Evolutionary conservation across 2,329 filamentous ascomycete species (phyloP).

Genomic region (Xylaria sp.): DNA sequence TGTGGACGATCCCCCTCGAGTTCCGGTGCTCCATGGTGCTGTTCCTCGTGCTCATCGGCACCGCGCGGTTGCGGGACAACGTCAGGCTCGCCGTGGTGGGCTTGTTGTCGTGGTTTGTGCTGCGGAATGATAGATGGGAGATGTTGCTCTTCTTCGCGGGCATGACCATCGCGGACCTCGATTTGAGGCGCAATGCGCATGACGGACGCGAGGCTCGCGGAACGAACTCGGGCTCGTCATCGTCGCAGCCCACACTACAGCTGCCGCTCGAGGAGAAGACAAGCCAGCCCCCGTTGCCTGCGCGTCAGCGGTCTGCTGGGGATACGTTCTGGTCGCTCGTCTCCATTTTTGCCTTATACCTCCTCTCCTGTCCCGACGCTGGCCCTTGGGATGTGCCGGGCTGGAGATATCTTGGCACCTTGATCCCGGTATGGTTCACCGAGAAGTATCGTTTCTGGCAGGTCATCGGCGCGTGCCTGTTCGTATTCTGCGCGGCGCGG

Average conservation of each 20-base stretch:
- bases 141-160: conserved; percentile 66
- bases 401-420: conserved; percentile 60
- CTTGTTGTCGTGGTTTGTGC: conserved; percentile 57
- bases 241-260: conserved; percentile 38
- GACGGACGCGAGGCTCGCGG: conserved; percentile 30
- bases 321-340: conserved; percentile 54
- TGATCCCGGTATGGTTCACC: conserved; percentile 62
- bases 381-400: conserved; percentile 60
- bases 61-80: conserved; percentile 58
- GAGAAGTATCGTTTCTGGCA: conserved; percentile 68
- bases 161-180: conserved; percentile 65
- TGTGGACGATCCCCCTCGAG: conserved; percentile 73
- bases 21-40: conserved; percentile 68
- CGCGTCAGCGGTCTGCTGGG: conserved; percentile 25
- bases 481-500: conserved; percentile 62
- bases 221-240: not conserved
- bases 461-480: conserved; percentile 62
- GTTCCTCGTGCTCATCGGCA: conserved; percentile 64
- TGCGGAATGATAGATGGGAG: conserved; percentile 64
- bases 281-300: conserved; percentile 17
- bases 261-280: conserved; percentile 41
- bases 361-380: conserved; percentile 61
- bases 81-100: conserved; percentile 58
- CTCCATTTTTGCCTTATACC: conserved; percentile 63
- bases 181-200: conserved; percentile 62